A percentile compares a stretch with the other conserved stretches of the same genome.
phyloP scores from a whole-genome alignment of 1,284 basidiomycete genomes.

The Coniophora puteana region DNA sequence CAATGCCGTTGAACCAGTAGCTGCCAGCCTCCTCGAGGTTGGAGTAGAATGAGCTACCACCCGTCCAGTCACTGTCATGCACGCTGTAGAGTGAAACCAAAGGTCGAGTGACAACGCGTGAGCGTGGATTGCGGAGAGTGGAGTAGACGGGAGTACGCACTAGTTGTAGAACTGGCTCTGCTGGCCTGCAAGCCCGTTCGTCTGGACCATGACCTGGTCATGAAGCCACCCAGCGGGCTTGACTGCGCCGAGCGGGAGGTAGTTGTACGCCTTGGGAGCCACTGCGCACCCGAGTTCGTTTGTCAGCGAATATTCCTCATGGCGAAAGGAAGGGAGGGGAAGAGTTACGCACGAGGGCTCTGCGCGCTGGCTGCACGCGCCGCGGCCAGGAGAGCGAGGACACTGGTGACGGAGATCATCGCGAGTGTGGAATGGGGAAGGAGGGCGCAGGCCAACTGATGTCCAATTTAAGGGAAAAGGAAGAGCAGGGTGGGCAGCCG shows the following conservation, averaged over 20 bases:
- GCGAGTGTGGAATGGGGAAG: not conserved
- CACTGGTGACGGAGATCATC: not conserved
- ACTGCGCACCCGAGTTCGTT: too few relatives aligned
- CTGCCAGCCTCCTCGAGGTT: conserved; percentile 54
- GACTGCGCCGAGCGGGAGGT: conserved; percentile 44
- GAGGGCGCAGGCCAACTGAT: too few relatives aligned
- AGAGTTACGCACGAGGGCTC: not conserved
- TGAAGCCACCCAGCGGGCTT: conserved; percentile 51
- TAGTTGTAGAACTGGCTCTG: conserved; percentile 55
- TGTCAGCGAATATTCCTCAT: not conserved
- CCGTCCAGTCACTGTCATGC: conserved; percentile 50
- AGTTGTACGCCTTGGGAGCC: conserved; percentile 47
- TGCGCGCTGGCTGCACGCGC: not conserved
- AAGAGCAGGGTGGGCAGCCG: too few relatives aligned
- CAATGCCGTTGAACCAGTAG: conserved; percentile 57
- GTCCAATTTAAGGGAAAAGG: too few relatives aligned
- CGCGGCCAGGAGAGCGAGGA: not conserved
- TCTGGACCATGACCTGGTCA: conserved; percentile 50
- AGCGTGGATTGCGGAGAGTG: conserved; percentile 10
- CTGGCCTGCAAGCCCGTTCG: conserved; percentile 50
- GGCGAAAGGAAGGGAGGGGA: not conserved
- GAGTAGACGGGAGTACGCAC: too few relatives aligned
- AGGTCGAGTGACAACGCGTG: not conserved
- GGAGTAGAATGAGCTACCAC: conserved; percentile 48
- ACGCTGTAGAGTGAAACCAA: too few relatives aligned